Percentiles rank a stretch among this genome's conserved stretches.
These are phyloP conservation scores for Solanum commersonii DNA, from an alignment of 257 asterid genomes.

Conservation along the genomic window DNA sequence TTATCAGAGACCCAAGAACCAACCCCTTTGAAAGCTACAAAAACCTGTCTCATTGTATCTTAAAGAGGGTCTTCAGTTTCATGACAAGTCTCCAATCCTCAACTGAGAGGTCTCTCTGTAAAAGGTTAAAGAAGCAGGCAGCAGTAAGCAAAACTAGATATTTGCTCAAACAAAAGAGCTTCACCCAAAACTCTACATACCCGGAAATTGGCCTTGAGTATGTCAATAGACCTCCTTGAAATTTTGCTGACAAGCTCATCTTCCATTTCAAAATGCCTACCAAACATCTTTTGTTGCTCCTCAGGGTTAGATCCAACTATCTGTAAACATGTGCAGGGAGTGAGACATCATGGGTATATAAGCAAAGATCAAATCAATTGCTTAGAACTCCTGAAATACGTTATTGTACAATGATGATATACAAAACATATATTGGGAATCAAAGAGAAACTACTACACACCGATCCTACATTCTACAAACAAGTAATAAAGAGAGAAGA, in stretches of 20 bases:
- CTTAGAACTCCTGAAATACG: not conserved
- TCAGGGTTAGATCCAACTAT: slow-evolving; percentile 74
- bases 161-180: not conserved
- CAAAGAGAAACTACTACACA: not conserved
- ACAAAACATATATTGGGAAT: not conserved
- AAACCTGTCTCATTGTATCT: slow-evolving; percentile 41
- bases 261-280: slow-evolving; percentile 87
- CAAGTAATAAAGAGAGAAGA: not conserved
- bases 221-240: slow-evolving; percentile 78
- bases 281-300: slow-evolving; percentile 93
- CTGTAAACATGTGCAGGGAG: slow-evolving; percentile 21
- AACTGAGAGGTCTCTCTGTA: slow-evolving; percentile 61
- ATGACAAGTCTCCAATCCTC: slow-evolving; percentile 72
- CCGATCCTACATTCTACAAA: not conserved
- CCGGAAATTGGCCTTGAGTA: slow-evolving; percentile 79
- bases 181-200: slow-evolving; percentile 20
- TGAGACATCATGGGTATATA: not conserved
- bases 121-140: not conserved
- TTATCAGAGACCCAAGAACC: not conserved
- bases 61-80: slow-evolving; percentile 65
- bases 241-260: slow-evolving; percentile 96
- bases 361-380: not conserved
- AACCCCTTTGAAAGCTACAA: not conserved
- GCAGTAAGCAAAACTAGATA: not conserved
- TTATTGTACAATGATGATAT: not conserved